A percentile compares a stretch with the other conserved stretches of the same genome.
These are phyloP conservation scores for Colletotrichum scovillei DNA, from an alignment of 2,329 filamentous ascomycete genomes.

Conservation along the genomic window DNA sequence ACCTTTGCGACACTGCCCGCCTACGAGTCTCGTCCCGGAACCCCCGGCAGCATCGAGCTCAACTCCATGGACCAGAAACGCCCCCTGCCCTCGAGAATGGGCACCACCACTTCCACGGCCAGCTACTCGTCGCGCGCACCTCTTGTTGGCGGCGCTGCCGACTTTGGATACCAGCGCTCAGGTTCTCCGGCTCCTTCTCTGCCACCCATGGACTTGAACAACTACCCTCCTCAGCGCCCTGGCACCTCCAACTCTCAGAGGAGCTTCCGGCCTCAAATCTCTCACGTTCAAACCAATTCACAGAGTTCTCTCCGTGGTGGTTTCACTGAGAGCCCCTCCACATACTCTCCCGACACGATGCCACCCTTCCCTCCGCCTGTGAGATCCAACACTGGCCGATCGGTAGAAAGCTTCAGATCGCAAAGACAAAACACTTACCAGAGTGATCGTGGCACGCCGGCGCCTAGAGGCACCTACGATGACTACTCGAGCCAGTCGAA, in stretches of 20 bases:
- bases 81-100: conserved; percentile 57
- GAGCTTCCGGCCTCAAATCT: conserved; percentile 43
- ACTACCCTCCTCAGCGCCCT: conserved; percentile 46
- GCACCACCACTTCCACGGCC: conserved; percentile 67
- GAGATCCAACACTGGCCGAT: conserved; percentile 46
- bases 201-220: conserved; percentile 44
- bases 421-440: conserved; percentile 26
- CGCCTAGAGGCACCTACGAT: conserved; percentile 28
- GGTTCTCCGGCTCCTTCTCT: conserved; percentile 51
- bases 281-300: conserved; percentile 39
- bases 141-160: conserved; percentile 68
- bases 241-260: conserved; percentile 51
- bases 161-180: conserved; percentile 65
- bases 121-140: conserved; percentile 75
- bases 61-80: conserved; percentile 63
- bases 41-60: conserved; percentile 64
- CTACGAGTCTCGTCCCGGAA: conserved; percentile 71
- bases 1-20: conserved; percentile 71
- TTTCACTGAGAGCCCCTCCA: conserved; percentile 45
- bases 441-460: conserved; percentile 17
- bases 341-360: conserved; percentile 42
- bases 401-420: conserved; percentile 44
- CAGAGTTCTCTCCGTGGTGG: conserved; percentile 32
- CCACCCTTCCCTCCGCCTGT: conserved; percentile 47
- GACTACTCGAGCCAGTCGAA: conserved; percentile 40